Evolutionary conservation across 805 yeast genomes (phyloP), one percentile per base, ranked within the genome.

Genomic region (Phaffomyces opuntiae): DNA sequence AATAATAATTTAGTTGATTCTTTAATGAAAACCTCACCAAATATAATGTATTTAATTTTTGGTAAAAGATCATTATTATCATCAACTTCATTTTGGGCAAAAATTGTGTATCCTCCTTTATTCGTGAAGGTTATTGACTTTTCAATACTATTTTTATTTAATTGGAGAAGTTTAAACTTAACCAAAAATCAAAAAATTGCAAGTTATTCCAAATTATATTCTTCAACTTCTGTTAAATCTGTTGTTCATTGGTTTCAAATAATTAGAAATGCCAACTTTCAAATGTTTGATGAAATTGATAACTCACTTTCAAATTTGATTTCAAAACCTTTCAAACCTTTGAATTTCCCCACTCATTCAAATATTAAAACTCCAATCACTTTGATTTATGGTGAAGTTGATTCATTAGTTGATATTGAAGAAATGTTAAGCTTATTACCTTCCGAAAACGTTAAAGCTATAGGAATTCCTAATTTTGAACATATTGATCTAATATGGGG

Each of bases 401-500:
- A 90, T 65, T 82, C 95, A 1, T 70, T 90, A 36, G 95, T 90
- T n/a, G 95, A 90, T 57, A 87, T 91, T 38, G 75, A 82, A 9
- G 80, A 81, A 17, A 83, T 91, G 81, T 69, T 75, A 46, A 63
- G 67, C 7, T 86, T 84, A 53, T 67, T 91, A 35, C 96, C 96
- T 0, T 52, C 50, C 17, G 60, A 51, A 19, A 66, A 62, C 11
- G 76, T 79, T 0, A 70, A 73, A 13, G 73, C 77, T 4, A 67
- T 78, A 13, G 81, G 85, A 1, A 75, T 89, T 0, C 71, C 68
- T 0, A 67, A 68, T n/a, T 88, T 89, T 62, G 98, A 90, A 64
- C 98, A 90, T 64, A 69, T 90, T 59, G 98, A 91, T 60, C 77
- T 91, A 46, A 65, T 90, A 14, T 90, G 98, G 98, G 96, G 95